A percentile compares a stretch with the other conserved stretches of the same genome.
Evolutionary conservation across 1,284 basidiomycete genomes (phyloP).

Genomic region (Schizophyllum amplum): DNA sequence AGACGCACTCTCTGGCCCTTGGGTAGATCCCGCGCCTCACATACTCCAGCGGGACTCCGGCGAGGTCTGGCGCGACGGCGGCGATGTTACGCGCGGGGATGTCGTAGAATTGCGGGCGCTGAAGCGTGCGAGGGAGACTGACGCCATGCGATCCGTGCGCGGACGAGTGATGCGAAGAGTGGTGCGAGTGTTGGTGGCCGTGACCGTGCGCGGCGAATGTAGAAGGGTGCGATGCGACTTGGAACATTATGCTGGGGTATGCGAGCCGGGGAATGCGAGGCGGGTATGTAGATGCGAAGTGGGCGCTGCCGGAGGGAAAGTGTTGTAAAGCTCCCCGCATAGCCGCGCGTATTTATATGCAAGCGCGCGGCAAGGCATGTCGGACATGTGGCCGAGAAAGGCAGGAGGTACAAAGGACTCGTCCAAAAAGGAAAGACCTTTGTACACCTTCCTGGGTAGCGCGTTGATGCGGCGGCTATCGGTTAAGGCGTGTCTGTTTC

Average conservation of each 20-base stretch:
- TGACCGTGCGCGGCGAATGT: slow-evolving; percentile 29
- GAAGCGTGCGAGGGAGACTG: slow-evolving; percentile 50
- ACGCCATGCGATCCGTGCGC: slow-evolving; percentile 17
- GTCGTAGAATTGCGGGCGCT: slow-evolving; percentile 44
- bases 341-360: background rate
- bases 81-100: slow-evolving; percentile 42
- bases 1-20: slow-evolving; percentile 22
- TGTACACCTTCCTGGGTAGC: background rate
- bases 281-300: background rate
- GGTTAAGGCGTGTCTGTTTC: background rate
- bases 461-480: background rate
- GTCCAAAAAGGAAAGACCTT: background rate
- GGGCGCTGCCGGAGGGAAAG: background rate
- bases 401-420: background rate
- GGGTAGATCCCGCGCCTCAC: slow-evolving; percentile 43
- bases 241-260: slow-evolving; percentile 32
- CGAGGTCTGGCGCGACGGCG: slow-evolving; percentile 48
- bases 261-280: background rate
- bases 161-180: slow-evolving; percentile 2
- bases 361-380: background rate
- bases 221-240: slow-evolving; percentile 37
- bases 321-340: background rate
- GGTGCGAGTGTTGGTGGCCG: slow-evolving; percentile 20
- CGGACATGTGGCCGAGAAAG: background rate
- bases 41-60: slow-evolving; percentile 50